Evolutionary conservation across 225 moss, liverwort and hornwort species (phyloP), one percentile per base, ranked within the genome.

Genomic region (Neckera pumila): DNA sequence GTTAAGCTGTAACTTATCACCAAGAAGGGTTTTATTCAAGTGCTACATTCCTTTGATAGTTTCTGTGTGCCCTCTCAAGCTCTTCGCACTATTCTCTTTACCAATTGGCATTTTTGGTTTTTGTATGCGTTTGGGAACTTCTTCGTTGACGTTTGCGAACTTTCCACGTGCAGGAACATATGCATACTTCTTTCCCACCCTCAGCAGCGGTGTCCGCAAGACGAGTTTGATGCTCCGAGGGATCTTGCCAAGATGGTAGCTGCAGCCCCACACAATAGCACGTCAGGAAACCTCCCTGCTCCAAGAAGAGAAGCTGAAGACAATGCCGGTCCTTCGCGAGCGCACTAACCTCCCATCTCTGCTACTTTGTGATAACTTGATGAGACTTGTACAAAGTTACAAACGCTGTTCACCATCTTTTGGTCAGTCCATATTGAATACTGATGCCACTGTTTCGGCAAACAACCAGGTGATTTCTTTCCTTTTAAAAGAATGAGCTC

Each of bases 121-220:
- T 77, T 77, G 38, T 67, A 56, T 62, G n/a, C 25, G 17, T 80
- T 67, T 73, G 43, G 33, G 51, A 89, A 33, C 56, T 38, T 54
- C 65, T 42, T 80, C 23, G 28, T 53, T 86, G 80, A 86, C 40
- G 63, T 71, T 34, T 61, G 43, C 34, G 27, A 63, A 36, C 31
- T 80, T 80, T 84, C 11, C 53, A 27, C 17, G n/a, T 87, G 79
- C 89, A 95, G 94, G 91, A 93, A 94, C 59, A 95, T 95, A 56
- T 96, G 96, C 87, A 88, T 95, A 76, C 93, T 96, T 89, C 96
- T 96, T 61, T 93, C 95, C 54, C 96, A 95, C 85, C 95, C 96
- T 16, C 96, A 95, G 85, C 96, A 96, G 76, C 94, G 96, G 53
- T 93, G 93, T 85, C 93, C 93, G 30, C 95, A 95, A 89, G 95